A percentile compares a stretch with the other conserved stretches of the same genome.
Evolutionary conservation across 2,329 filamentous ascomycete genomes (phyloP).

Genomic region (Sphaceloma murrayae): DNA sequence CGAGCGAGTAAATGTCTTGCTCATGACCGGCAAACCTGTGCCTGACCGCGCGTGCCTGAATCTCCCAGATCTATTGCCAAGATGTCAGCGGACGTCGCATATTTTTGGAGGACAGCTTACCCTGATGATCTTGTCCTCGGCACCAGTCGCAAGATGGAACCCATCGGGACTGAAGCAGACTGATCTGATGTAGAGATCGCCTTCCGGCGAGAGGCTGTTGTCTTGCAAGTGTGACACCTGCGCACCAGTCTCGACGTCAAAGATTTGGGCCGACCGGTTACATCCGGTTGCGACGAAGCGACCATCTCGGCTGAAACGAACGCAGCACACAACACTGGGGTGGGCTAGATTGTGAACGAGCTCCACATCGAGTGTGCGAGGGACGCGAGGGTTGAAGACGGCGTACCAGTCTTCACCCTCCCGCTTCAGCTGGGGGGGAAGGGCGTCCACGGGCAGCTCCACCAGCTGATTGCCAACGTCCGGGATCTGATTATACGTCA

Average conservation of each 20-base stretch:
- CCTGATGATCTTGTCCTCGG: slow-evolving; percentile 93
- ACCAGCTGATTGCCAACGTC: slow-evolving; percentile 59
- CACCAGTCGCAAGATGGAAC: slow-evolving; percentile 85
- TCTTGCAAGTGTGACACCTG: slow-evolving; percentile 88
- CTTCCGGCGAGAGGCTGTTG: slow-evolving; percentile 72
- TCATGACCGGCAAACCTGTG: slow-evolving; percentile 95
- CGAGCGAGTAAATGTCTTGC: slow-evolving; percentile 94
- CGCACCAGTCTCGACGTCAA: slow-evolving; percentile 77
- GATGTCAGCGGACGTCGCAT: slow-evolving; percentile 11
- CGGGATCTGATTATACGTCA: slow-evolving; percentile 22
- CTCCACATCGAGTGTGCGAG: slow-evolving; percentile 83
- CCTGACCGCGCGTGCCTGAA: slow-evolving; percentile 69
- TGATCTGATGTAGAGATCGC: slow-evolving; percentile 92
- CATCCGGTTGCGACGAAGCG: slow-evolving; percentile 94
- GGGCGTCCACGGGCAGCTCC: slow-evolving; percentile 76
- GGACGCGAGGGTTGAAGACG: slow-evolving; percentile 88
- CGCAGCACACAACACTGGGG: slow-evolving; percentile 95
- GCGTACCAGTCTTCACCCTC: slow-evolving; percentile 89
- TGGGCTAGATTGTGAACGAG: slow-evolving; percentile 87
- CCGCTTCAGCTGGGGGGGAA: slow-evolving; percentile 81
- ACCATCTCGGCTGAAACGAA: slow-evolving; percentile 90
- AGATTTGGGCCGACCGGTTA: slow-evolving; percentile 98
- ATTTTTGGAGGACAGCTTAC: slow-evolving; percentile 44
- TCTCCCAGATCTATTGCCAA: slow-evolving; percentile 75
- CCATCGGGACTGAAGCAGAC: slow-evolving; percentile 98